These are phyloP conservation scores for Sclerotinia spermophila DNA, from an alignment of 2,329 filamentous ascomycete species.

Conservation along the genomic window DNA sequence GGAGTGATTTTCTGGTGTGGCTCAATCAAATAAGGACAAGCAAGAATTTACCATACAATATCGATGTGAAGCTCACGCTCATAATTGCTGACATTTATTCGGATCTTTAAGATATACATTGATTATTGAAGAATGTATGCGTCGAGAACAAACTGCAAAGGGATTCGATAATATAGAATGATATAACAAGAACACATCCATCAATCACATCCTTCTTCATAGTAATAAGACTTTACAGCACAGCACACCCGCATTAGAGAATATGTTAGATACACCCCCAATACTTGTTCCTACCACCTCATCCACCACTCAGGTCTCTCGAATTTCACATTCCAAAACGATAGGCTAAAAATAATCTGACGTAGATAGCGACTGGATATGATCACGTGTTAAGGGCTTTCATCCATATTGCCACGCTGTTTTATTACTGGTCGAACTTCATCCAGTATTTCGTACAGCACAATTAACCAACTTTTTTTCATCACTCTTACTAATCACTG, in stretches of 20 bases:
- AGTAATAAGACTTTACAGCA: neutral
- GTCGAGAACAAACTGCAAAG: neutral
- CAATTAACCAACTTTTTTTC: neutral
- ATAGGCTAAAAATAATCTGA: conserved; percentile 14
- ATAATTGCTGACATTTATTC: neutral
- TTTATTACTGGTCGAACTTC: neutral
- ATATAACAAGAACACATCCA: neutral
- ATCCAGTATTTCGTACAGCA: neutral
- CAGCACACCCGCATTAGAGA: too few species aligned
- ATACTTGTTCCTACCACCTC: neutral
- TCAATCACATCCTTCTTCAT: neutral
- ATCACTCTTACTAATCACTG: neutral
- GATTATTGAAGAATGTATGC: neutral
- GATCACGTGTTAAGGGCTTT: neutral
- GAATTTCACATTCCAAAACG: neutral
- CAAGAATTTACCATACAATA: neutral
- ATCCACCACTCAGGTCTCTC: conserved; percentile 30
- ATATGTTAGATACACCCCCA: neutral
- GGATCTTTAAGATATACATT: neutral
- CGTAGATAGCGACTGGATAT: neutral
- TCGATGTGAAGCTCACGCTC: neutral
- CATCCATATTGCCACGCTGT: neutral
- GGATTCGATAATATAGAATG: neutral
- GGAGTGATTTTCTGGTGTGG: neutral
- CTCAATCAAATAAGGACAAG: neutral